A percentile compares a stretch with the other conserved stretches of the same genome.
These are phyloP conservation scores for Heliamphora pulchella DNA, from an alignment of 179 eudicot genomes.

Conservation along the genomic window DNA sequence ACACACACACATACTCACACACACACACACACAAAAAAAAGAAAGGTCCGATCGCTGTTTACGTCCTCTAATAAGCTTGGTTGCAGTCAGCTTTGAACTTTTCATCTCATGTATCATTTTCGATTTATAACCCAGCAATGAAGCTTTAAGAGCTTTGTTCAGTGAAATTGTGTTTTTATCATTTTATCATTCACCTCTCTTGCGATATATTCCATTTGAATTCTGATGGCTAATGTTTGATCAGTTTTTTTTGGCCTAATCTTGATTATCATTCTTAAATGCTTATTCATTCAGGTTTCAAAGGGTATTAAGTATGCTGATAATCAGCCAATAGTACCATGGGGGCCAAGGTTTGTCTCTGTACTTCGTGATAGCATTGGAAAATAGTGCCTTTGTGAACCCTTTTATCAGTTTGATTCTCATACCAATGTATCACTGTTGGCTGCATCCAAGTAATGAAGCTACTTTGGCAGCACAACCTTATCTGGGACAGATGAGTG, in stretches of 20 bases:
- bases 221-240: slow-evolving; percentile 1
- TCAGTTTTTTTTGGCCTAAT: neutral
- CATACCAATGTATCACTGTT: no score
- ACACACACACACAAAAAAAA: no score
- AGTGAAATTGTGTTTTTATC: neutral
- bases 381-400: neutral
- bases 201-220: no score
- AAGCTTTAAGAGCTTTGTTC: neutral
- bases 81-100: neutral
- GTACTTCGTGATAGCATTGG: slow-evolving; percentile 1
- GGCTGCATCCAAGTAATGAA: neutral
- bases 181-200: no score
- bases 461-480: neutral
- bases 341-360: slow-evolving; percentile 84
- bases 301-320: slow-evolving; percentile 89
- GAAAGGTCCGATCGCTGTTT: neutral
- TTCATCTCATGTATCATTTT: neutral
- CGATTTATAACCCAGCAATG: neutral
- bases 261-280: slow-evolving; percentile 3
- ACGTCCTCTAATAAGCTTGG: neutral
- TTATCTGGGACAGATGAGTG: neutral
- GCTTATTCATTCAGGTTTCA: slow-evolving; percentile 50
- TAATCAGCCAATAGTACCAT: slow-evolving; percentile 73
- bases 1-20: no score
- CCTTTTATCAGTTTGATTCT: neutral